Percentiles rank a stretch among this genome's conserved stretches.
Evolutionary conservation across 2,329 filamentous ascomycete species (phyloP).

Genomic region (Lachnellula cervina): DNA sequence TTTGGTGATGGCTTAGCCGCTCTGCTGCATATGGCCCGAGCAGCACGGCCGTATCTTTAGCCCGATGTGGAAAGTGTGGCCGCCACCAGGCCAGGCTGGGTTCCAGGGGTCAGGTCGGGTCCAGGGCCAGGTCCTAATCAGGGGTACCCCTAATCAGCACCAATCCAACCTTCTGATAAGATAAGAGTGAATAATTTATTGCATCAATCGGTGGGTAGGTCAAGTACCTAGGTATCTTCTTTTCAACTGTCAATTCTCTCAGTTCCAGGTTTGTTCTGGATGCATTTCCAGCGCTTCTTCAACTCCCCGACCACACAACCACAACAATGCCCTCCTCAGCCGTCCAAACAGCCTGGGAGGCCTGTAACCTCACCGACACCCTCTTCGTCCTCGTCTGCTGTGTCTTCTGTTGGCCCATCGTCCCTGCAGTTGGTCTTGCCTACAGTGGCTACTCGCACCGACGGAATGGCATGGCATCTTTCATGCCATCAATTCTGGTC

Average conservation of each 20-base stretch:
- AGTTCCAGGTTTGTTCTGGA: too few species aligned
- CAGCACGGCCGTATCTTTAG: slow-evolving; percentile 11
- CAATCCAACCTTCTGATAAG: background rate
- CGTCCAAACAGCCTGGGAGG: slow-evolving; percentile 41
- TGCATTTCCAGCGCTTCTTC: background rate
- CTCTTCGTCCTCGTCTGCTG: slow-evolving; percentile 52
- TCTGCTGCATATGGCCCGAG: background rate
- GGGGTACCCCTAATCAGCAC: too few species aligned
- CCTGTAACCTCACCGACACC: slow-evolving; percentile 46
- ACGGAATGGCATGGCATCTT: slow-evolving; percentile 55
- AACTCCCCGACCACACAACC: background rate
- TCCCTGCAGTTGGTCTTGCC: slow-evolving; percentile 60
- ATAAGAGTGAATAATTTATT: background rate
- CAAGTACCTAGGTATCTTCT: too few species aligned
- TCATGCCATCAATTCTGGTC: slow-evolving; percentile 59
- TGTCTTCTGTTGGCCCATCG: slow-evolving; percentile 60
- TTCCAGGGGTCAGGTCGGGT: too few species aligned
- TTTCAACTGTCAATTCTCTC: too few species aligned
- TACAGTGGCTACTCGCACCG: slow-evolving; percentile 59
- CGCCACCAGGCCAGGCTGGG: background rate
- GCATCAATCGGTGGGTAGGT: too few species aligned
- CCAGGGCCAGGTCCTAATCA: too few species aligned
- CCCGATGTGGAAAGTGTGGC: slow-evolving; percentile 4
- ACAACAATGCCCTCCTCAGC: slow-evolving; percentile 25
- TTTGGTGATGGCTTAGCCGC: background rate